Evolutionary conservation across 2,329 filamentous ascomycete species (phyloP).

Genomic region (Sordariomycetes sp.): DNA sequence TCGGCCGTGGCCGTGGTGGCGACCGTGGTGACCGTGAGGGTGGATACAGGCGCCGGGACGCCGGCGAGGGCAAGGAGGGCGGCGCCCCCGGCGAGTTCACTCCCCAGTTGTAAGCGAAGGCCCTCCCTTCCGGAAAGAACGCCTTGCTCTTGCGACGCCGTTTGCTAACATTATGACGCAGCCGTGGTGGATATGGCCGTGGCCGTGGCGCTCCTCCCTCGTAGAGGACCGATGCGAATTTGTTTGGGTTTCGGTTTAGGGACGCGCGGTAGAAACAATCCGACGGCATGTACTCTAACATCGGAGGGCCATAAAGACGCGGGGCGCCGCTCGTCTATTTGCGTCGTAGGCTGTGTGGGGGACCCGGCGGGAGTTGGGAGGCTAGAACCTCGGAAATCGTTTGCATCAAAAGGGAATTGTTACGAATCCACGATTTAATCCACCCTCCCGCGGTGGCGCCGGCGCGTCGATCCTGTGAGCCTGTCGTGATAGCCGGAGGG

Average conservation of each 20-base stretch:
- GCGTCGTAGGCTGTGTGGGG: slow-evolving; percentile 24
- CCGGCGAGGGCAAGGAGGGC: slow-evolving; percentile 76
- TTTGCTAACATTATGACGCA: slow-evolving; percentile 15
- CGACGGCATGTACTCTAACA: slow-evolving; percentile 35
- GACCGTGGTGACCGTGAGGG: slow-evolving; percentile 74
- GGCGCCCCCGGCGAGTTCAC: slow-evolving; percentile 85
- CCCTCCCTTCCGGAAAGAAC: neutral
- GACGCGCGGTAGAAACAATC: slow-evolving; percentile 24
- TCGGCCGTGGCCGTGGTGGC: slow-evolving; percentile 65
- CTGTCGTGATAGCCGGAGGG: neutral
- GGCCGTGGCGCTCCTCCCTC: slow-evolving; percentile 67
- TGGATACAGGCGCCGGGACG: slow-evolving; percentile 84
- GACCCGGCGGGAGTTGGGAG: slow-evolving; percentile 31
- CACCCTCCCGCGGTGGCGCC: slow-evolving; percentile 7
- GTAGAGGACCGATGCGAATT: slow-evolving; percentile 30
- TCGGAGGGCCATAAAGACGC: slow-evolving; percentile 19
- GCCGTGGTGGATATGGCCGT: slow-evolving; percentile 82
- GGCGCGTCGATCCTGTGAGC: slow-evolving; percentile 23
- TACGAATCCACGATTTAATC: slow-evolving; percentile 2
- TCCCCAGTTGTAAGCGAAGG: slow-evolving; percentile 62
- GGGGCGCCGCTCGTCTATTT: slow-evolving; percentile 23
- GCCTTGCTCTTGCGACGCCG: neutral
- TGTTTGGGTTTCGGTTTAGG: slow-evolving; percentile 27
- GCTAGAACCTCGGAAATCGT: slow-evolving; percentile 34
- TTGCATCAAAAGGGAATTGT: slow-evolving; percentile 23